Conservation (phyloP, 2,329 filamentous ascomycete genomes). For the Elsinoe necatrix region DNA sequence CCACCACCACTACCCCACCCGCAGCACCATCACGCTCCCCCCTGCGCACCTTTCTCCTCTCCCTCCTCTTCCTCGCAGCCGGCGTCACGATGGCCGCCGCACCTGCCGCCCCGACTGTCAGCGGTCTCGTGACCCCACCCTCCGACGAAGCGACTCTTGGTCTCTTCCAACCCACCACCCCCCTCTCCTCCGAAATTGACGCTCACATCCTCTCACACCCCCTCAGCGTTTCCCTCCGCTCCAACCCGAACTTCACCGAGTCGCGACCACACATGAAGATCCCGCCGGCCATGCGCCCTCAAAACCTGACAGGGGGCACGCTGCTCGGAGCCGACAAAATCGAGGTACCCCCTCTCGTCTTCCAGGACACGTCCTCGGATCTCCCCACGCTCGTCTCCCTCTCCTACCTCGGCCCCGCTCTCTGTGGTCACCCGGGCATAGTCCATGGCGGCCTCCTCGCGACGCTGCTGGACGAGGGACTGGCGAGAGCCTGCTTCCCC, state of each 20-base stretch:
- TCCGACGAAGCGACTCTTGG: constrained; percentile 65
- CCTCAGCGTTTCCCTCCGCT: constrained; percentile 60
- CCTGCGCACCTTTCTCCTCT: constrained; percentile 33
- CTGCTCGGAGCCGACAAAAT: constrained; percentile 68
- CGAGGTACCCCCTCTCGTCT: constrained; percentile 71
- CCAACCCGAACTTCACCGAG: constrained; percentile 59
- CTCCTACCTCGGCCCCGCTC: constrained; percentile 64
- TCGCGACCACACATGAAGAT: constrained; percentile 83
- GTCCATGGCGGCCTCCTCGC: constrained; percentile 85
- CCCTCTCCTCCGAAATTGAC: constrained; percentile 51
- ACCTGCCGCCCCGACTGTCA: constrained; percentile 44
- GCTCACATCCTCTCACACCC: constrained; percentile 67
- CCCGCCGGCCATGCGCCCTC: constrained; percentile 56
- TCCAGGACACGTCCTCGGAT: constrained; percentile 44
- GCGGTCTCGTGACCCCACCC: constrained; percentile 45
- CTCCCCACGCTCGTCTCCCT: constrained; percentile 55
- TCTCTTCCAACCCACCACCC: constrained; percentile 53
- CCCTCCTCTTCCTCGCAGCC: constrained; percentile 42
- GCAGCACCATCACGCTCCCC: constrained; percentile 7
- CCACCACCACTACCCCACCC: constrained; percentile 2
- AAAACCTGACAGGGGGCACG: constrained; percentile 75
- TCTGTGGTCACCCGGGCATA: constrained; percentile 86
- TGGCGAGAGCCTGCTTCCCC: constrained; percentile 80
- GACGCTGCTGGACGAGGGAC: constrained; percentile 84
- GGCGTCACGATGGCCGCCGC: constrained; percentile 52